Percentiles rank a stretch among this genome's conserved stretches.
These are phyloP conservation scores for Calonectria leucothoes DNA, from an alignment of 2,329 filamentous ascomycete genomes.

Conservation along the genomic window DNA sequence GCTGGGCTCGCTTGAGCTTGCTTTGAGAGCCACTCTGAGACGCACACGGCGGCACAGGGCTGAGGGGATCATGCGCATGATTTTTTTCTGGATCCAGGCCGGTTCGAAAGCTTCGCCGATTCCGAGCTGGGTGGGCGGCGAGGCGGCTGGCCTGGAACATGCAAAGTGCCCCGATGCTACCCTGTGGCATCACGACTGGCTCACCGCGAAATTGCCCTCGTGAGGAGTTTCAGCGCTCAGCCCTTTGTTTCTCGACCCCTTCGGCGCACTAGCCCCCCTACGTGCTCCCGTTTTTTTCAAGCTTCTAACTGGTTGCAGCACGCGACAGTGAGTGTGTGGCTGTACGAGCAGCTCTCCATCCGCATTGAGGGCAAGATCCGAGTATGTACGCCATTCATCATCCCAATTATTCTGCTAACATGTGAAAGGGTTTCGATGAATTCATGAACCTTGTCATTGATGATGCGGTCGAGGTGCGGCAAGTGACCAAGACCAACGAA, in stretches of 20 bases:
- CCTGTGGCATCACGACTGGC: background rate
- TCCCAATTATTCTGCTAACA: slow-evolving; percentile 3
- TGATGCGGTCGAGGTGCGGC: slow-evolving; percentile 91
- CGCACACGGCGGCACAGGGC: background rate
- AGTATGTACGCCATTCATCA: slow-evolving; percentile 62
- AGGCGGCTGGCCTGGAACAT: slow-evolving; percentile 6
- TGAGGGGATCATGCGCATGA: background rate
- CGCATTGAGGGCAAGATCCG: slow-evolving; percentile 97
- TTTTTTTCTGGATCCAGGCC: background rate
- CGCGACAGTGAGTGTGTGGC: slow-evolving; percentile 91
- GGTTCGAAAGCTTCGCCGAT: background rate
- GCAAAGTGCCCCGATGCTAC: background rate
- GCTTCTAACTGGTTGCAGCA: slow-evolving; percentile 60
- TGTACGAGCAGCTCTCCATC: slow-evolving; percentile 95
- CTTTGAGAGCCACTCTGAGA: background rate
- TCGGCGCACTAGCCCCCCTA: background rate
- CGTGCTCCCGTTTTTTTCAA: background rate
- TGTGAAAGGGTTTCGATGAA: slow-evolving; percentile 90
- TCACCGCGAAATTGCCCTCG: background rate
- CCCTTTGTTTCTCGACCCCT: slow-evolving; percentile 5
- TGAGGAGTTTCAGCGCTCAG: background rate
- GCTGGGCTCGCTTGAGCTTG: background rate
- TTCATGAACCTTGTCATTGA: slow-evolving; percentile 99
- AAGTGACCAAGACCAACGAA: slow-evolving; percentile 81
- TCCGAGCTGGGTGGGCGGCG: background rate